Conservation (phyloP, 2,329 filamentous ascomycete species). For the Cryphonectria radicalis region DNA sequence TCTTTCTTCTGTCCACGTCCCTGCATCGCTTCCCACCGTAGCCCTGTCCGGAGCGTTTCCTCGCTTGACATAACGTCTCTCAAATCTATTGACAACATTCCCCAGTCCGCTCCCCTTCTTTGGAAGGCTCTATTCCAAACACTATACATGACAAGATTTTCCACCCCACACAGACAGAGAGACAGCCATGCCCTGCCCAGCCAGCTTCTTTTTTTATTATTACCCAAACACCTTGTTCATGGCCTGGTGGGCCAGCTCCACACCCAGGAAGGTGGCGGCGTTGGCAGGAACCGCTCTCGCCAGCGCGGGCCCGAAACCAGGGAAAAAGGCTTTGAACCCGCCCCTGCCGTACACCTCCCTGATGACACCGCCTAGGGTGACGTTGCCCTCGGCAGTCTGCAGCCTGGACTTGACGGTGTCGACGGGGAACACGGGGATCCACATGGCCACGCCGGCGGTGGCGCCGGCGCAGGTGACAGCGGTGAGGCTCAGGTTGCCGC, state of each 20-base stretch:
- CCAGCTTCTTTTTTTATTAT: constrained; percentile 30
- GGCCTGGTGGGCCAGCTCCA: constrained; percentile 80
- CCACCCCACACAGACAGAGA: neutral
- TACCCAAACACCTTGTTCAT: constrained; percentile 76
- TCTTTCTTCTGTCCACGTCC: neutral
- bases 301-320: constrained; percentile 90
- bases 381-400: constrained; percentile 87
- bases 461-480: constrained; percentile 88
- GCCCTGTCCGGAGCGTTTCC: neutral
- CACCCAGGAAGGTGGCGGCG: constrained; percentile 89
- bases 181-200: neutral
- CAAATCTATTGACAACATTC: neutral
- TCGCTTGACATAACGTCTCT: neutral
- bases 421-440: constrained; percentile 97
- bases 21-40: neutral
- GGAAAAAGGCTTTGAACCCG: constrained; percentile 92
- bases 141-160: no score
- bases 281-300: constrained; percentile 94
- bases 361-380: constrained; percentile 79
- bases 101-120: neutral
- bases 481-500: constrained; percentile 76
- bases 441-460: constrained; percentile 95
- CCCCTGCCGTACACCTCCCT: constrained; percentile 81
- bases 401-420: constrained; percentile 95
- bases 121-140: no score